Conservation (phyloP, 352 stramenopile species). For the Pythium volutum region DNA sequence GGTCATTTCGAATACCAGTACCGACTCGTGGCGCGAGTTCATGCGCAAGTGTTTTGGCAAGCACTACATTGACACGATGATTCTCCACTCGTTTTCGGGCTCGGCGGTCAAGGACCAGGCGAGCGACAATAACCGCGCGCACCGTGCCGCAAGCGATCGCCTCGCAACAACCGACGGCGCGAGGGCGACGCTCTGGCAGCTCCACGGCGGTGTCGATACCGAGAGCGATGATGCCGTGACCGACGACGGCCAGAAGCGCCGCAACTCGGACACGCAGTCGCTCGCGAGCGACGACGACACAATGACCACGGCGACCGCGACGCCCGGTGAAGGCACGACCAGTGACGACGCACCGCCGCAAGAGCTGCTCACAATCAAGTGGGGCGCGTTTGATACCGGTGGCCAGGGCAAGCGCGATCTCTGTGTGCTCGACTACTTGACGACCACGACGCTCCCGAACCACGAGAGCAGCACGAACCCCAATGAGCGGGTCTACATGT, state of each 20-base stretch:
- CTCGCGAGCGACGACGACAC: constrained; percentile 14
- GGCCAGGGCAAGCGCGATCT: constrained; percentile 58
- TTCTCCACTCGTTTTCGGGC: constrained; percentile 55
- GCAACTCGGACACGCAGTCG: constrained; percentile 22
- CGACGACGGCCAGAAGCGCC: constrained; percentile 1
- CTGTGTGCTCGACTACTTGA: constrained; percentile 73
- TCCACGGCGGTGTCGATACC: not conserved
- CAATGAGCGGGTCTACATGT: constrained; percentile 56
- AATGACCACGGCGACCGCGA: constrained; percentile 7
- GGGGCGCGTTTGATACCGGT: constrained; percentile 64
- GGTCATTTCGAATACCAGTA: constrained; percentile 64
- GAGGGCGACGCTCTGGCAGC: constrained; percentile 13
- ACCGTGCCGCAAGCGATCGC: constrained; percentile 22
- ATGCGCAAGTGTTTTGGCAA: constrained; percentile 73
- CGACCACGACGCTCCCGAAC: constrained; percentile 58
- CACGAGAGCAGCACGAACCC: constrained; percentile 26
- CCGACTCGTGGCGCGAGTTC: constrained; percentile 73
- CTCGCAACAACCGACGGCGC: constrained; percentile 11
- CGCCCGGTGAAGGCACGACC: not conserved
- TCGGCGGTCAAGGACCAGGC: not conserved
- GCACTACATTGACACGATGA: constrained; percentile 72
- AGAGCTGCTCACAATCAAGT: constrained; percentile 73
- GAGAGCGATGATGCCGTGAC: not conserved
- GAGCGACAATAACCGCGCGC: constrained; percentile 24
- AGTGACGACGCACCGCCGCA: constrained; percentile 34